These are phyloP conservation scores for Sphagnum magellanicum DNA, from an alignment of 228 moss, liverwort and hornwort species.

Conservation along the genomic window DNA sequence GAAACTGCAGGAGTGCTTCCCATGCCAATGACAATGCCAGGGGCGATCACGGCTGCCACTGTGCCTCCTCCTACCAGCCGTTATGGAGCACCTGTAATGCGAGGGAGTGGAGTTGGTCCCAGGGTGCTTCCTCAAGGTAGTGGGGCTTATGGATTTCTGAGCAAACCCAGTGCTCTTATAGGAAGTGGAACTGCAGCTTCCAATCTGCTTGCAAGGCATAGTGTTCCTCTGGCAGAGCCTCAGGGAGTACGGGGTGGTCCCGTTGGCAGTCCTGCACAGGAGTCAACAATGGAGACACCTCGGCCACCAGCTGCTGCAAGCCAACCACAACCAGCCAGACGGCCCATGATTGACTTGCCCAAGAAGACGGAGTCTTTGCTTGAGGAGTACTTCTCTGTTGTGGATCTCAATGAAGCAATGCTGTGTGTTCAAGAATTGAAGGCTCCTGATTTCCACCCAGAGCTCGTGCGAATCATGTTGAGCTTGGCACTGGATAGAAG, in stretches of 20 bases:
- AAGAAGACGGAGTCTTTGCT: constrained; percentile 66
- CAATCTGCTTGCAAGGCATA: constrained; percentile 31
- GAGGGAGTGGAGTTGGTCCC: constrained; percentile 22
- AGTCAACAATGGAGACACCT: constrained; percentile 30
- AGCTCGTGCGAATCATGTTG: constrained; percentile 63
- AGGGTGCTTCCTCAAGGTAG: constrained; percentile 64
- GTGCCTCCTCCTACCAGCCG: constrained; percentile 25
- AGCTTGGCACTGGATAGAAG: constrained; percentile 47
- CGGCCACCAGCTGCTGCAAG: constrained; percentile 7
- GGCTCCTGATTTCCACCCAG: constrained; percentile 44
- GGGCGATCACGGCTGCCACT: neutral
- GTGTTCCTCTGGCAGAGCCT: constrained; percentile 23
- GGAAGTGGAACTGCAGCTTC: constrained; percentile 29
- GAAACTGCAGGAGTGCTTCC: constrained; percentile 17
- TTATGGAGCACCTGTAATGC: constrained; percentile 33
- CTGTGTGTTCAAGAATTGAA: constrained; percentile 72
- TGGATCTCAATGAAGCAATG: constrained; percentile 65
- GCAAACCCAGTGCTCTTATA: constrained; percentile 71
- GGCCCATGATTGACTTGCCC: constrained; percentile 27
- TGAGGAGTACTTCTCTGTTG: constrained; percentile 64
- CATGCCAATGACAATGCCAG: constrained; percentile 7
- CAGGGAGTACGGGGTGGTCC: constrained; percentile 16
- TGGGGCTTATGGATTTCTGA: constrained; percentile 38
- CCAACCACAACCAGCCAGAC: constrained; percentile 14
- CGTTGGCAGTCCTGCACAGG: constrained; percentile 20